Evolutionary conservation across 371 early-diverging fungal species (phyloP).

Genomic region (Dinochytrium kinnereticum): DNA sequence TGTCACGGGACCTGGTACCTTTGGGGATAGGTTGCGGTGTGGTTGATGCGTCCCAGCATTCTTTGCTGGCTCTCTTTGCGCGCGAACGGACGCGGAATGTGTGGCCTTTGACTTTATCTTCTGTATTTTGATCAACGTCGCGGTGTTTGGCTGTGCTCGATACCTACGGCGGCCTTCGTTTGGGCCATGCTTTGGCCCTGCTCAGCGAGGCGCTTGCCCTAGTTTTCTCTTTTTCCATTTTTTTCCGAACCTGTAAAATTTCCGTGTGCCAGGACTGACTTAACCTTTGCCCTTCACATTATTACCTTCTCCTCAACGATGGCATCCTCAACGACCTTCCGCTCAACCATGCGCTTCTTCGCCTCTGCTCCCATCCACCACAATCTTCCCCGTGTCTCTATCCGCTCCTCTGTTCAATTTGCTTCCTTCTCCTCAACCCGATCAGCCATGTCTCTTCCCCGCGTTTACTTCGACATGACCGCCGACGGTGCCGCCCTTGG

Average conservation of each 20-base stretch:
- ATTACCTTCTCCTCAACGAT: background rate
- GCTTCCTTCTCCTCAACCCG: background rate
- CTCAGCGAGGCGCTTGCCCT: too few relatives aligned
- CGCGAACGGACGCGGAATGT: too few relatives aligned
- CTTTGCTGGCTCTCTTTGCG: too few relatives aligned
- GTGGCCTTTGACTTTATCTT: too few relatives aligned
- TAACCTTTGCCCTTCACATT: background rate
- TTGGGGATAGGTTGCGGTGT: too few relatives aligned
- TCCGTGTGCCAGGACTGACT: background rate
- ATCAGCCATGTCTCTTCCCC: slow-evolving; percentile 40
- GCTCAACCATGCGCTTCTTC: background rate
- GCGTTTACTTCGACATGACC: slow-evolving; percentile 53
- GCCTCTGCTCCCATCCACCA: background rate
- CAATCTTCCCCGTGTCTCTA: background rate
- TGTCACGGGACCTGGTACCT: too few relatives aligned
- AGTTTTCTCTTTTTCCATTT: background rate
- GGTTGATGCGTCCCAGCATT: too few relatives aligned
- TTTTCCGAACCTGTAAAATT: too few relatives aligned
- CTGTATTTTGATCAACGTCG: too few relatives aligned
- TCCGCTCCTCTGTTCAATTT: slow-evolving; percentile 4
- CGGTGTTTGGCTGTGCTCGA: too few relatives aligned
- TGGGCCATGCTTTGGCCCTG: too few relatives aligned
- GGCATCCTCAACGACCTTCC: background rate
- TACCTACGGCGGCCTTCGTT: too few relatives aligned
- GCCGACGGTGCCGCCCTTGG: slow-evolving; percentile 61